These are phyloP conservation scores for Circinella minor DNA, from an alignment of 371 early-diverging fungal species.

Conservation along the genomic window DNA sequence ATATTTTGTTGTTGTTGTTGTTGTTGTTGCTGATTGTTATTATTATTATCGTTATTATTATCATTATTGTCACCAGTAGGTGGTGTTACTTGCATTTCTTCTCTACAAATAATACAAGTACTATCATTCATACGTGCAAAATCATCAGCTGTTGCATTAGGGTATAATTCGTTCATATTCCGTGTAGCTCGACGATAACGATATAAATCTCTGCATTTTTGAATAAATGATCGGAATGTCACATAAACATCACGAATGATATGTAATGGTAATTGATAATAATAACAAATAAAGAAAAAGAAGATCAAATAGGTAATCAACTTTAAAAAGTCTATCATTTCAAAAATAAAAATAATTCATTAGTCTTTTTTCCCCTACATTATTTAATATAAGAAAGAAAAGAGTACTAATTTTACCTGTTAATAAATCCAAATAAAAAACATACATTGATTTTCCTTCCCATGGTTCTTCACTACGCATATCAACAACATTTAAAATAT, in stretches of 20 bases:
- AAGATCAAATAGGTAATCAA: conserved; percentile 85
- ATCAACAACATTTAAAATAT: conserved; percentile 86
- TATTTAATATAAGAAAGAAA: not conserved
- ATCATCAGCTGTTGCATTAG: conserved; percentile 85
- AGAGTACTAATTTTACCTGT: conserved; percentile 54
- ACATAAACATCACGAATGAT: conserved; percentile 95
- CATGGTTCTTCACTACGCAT: conserved; percentile 82
- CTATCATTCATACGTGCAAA: conserved; percentile 79
- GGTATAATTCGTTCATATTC: conserved; percentile 95
- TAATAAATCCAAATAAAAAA: conserved; percentile 87
- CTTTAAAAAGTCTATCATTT: conserved; percentile 80
- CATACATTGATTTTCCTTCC: conserved; percentile 92
- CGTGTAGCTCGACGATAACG: conserved; percentile 92
- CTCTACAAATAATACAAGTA: conserved; percentile 96
- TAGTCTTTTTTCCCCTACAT: not conserved
- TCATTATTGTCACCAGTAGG: conserved; percentile 7
- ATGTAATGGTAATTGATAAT: conserved; percentile 90
- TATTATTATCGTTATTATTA: conserved; percentile 6
- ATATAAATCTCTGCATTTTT: conserved; percentile 84
- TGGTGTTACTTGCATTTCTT: conserved; percentile 77
- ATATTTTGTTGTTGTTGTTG: conserved; percentile 38
- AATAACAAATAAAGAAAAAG: conserved; percentile 82
- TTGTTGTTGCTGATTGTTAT: conserved; percentile 2
- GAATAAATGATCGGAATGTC: conserved; percentile 87
- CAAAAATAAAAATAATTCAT: not conserved